Evolutionary conservation across 169 alveolate species (phyloP), one percentile per base, ranked within the genome.

Genomic region (Eimeria acervulina): DNA sequence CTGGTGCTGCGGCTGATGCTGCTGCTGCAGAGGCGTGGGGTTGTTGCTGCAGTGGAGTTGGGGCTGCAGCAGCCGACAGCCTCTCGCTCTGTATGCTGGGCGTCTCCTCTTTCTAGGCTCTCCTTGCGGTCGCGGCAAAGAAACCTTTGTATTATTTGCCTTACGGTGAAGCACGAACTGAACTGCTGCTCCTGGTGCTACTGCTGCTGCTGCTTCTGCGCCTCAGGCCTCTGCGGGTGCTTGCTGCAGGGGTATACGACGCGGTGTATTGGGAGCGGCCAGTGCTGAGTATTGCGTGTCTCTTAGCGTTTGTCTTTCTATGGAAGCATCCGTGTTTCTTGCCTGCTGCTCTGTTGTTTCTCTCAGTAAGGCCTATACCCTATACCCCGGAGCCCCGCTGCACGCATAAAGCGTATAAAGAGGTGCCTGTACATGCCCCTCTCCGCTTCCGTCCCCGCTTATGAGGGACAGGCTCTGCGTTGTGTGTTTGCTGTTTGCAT

Each of bases 231-330:
- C 23, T 80, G 36, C 68, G 90, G 31, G 90, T 80, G 90, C 90
- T 80, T 17, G 90, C 90, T 80, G 63, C 63, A 44, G 90, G 90
- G 68, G 36, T 80, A 21, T 44, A 44, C 68, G 90, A 80, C 68
- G 90, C 90, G 90, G 66, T 80, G 90, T 36, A 80, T 23, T 80
- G 90, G 90, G 90, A 80, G 63, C 55, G 90, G 68, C 90, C 90
- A 19, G 90, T 44, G 10, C 63, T 80, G 63, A 80, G 90, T 28
- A 5, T 80, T 31, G 90, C 90, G 38, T 40, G 40, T 19, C 63
- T 80, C 55, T 19, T 44, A 4, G 55, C 90, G 42, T 80, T 80
- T 80, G 31, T 80, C 40, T 80, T 80, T n/a, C 28, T 80, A 33
- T 80, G 90, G 90, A 38, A 8, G 90, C 90, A 44, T 28, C 90